phyloP scores from a whole-genome alignment of 192 early-diverging fungal species.

The Backusella parvicylindrica region DNA sequence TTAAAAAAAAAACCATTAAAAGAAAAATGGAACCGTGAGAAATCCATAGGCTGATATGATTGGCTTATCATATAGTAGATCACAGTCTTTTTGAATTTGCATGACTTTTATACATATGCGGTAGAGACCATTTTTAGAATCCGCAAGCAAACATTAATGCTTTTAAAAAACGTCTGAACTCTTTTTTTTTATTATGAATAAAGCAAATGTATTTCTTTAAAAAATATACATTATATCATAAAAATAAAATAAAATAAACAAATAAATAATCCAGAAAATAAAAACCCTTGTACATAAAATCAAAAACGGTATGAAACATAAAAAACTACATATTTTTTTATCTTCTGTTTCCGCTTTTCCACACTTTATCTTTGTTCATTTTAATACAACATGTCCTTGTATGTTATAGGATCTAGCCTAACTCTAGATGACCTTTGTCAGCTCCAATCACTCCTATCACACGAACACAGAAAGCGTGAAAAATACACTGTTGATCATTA shows the following conservation, averaged over 20 bases:
- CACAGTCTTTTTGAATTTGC: not conserved
- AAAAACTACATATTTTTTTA: not conserved
- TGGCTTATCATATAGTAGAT: not conserved
- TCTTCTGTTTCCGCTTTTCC: not conserved
- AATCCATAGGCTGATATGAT: not conserved
- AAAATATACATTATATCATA: not conserved
- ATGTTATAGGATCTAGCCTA: not conserved
- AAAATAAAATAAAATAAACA: not conserved
- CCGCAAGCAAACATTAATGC: not conserved
- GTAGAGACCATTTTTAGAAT: not conserved
- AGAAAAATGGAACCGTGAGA: not conserved
- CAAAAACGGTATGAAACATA: not conserved
- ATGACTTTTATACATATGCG: not conserved
- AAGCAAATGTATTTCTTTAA: not conserved
- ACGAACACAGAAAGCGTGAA: slow-evolving; percentile 10
- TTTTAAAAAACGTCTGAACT: no score
- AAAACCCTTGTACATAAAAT: not conserved
- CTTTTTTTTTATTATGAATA: no score
- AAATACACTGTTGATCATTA: not conserved
- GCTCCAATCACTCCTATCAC: not conserved
- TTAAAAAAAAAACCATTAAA: not conserved
- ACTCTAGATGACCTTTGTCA: slow-evolving; percentile 5
- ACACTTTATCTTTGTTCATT: not conserved
- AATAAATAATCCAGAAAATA: no score
- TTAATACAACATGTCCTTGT: not conserved